These are phyloP conservation scores for Eremochloa ophiuroides DNA, from an alignment of 176 grass and related monocot species.

Conservation along the genomic window DNA sequence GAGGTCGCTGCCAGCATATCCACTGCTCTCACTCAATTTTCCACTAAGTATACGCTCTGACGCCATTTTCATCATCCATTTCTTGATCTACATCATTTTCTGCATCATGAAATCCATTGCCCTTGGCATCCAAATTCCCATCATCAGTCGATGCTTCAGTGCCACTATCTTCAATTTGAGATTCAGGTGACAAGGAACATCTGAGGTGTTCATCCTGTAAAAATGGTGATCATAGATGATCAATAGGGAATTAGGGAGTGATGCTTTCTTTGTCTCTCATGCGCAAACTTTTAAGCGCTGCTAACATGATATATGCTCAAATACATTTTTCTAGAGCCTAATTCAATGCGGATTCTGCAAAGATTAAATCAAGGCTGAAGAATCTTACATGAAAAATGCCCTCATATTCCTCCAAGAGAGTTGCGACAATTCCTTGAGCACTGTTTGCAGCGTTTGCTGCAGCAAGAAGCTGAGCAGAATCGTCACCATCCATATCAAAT, in stretches of 20 bases:
- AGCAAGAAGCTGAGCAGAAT: slow-evolving; percentile 95
- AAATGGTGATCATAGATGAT: slow-evolving; percentile 23
- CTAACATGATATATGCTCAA: slow-evolving; percentile 1
- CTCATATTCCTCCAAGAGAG: slow-evolving; percentile 88
- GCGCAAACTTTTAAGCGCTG: background rate
- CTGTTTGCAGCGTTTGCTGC: slow-evolving; percentile 97
- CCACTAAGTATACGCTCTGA: slow-evolving; percentile 85
- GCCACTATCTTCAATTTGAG: slow-evolving; percentile 85
- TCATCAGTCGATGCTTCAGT: slow-evolving; percentile 82
- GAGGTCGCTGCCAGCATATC: slow-evolving; percentile 86
- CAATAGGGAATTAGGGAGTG: background rate
- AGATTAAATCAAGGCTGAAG: background rate
- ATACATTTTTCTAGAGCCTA: background rate
- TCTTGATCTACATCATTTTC: slow-evolving; percentile 90
- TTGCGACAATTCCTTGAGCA: slow-evolving; percentile 85
- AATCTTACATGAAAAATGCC: slow-evolving; percentile 92
- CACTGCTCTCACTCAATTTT: slow-evolving; percentile 97
- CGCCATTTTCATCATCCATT: slow-evolving; percentile 65
- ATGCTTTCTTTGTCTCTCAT: background rate
- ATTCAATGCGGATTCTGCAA: background rate
- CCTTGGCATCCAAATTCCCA: slow-evolving; percentile 65
- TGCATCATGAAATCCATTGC: slow-evolving; percentile 89
- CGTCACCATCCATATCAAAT: slow-evolving; percentile 83
- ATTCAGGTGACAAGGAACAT: slow-evolving; percentile 67
- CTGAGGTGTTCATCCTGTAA: slow-evolving; percentile 71